These are phyloP conservation scores for Skeletonema tropicum DNA, from an alignment of 108 stramenopile species.

Conservation along the genomic window DNA sequence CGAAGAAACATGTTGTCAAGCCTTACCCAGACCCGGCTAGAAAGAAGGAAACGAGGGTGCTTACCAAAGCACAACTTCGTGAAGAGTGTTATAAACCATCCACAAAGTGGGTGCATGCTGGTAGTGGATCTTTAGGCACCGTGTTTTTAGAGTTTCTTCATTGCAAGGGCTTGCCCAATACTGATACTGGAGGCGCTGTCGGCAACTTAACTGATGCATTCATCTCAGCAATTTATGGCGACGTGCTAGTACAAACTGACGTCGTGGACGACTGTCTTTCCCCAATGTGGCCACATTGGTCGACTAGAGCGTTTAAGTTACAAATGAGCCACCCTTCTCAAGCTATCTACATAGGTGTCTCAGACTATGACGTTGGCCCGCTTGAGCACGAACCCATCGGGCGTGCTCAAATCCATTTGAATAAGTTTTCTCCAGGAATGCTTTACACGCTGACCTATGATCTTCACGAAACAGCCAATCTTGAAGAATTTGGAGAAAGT, in stretches of 20 bases:
- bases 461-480: constrained; percentile 56
- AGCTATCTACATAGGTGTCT: constrained; percentile 60
- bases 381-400: constrained; percentile 69
- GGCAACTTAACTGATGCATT: constrained; percentile 69
- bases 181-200: constrained; percentile 58
- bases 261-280: constrained; percentile 68
- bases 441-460: constrained; percentile 65
- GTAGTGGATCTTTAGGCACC: constrained; percentile 49
- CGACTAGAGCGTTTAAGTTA: constrained; percentile 68
- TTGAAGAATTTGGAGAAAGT: constrained; percentile 54
- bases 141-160: constrained; percentile 67
- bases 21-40: constrained; percentile 72
- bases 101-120: constrained; percentile 71
- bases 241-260: constrained; percentile 58
- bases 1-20: constrained; percentile 47
- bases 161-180: constrained; percentile 62
- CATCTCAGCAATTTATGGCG: constrained; percentile 51
- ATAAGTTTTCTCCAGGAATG: constrained; percentile 57
- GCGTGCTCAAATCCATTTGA: constrained; percentile 57
- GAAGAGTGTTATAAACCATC: constrained; percentile 56
- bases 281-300: constrained; percentile 80
- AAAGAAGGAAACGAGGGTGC: constrained; percentile 47
- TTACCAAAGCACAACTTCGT: constrained; percentile 52
- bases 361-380: constrained; percentile 62
- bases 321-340: constrained; percentile 63